Percentiles rank a stretch among this genome's conserved stretches.
Evolutionary conservation across 257 asterid genomes (phyloP).

Genomic region (Primulina tabacum): DNA sequence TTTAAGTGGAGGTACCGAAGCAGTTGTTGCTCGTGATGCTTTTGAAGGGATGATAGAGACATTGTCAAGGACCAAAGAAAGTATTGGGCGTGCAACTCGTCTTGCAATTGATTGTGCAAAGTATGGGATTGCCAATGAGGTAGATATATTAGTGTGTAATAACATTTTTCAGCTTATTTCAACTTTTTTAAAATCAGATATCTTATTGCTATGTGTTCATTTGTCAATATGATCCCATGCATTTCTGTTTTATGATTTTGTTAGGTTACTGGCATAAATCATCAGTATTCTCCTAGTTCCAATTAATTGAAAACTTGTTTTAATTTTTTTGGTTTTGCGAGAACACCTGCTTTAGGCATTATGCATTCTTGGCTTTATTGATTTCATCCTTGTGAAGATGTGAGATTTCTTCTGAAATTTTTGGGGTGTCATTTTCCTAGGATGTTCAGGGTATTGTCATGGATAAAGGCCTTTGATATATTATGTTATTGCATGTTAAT

Average conservation of each 20-base stretch:
- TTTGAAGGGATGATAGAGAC: conserved; percentile 99
- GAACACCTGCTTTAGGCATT: neutral
- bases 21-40: conserved; percentile 99
- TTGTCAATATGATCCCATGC: conserved; percentile 7
- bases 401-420: neutral
- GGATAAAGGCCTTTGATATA: neutral
- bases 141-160: conserved; percentile 26
- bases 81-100: conserved; percentile 98
- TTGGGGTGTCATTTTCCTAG: neutral
- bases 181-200: neutral
- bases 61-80: conserved; percentile 94
- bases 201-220: conserved; percentile 18
- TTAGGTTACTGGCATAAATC: neutral
- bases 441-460: neutral
- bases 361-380: neutral
- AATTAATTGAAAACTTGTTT: neutral
- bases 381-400: neutral
- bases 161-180: conserved; percentile 17
- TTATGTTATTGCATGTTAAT: neutral
- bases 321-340: neutral
- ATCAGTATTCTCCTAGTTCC: neutral
- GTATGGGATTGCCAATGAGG: conserved; percentile 94
- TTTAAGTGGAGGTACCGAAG: conserved; percentile 89
- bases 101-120: conserved; percentile 99
- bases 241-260: neutral